These are phyloP conservation scores for Mycena alexandri DNA, from an alignment of 768 basidiomycete genomes.

Conservation along the genomic window DNA sequence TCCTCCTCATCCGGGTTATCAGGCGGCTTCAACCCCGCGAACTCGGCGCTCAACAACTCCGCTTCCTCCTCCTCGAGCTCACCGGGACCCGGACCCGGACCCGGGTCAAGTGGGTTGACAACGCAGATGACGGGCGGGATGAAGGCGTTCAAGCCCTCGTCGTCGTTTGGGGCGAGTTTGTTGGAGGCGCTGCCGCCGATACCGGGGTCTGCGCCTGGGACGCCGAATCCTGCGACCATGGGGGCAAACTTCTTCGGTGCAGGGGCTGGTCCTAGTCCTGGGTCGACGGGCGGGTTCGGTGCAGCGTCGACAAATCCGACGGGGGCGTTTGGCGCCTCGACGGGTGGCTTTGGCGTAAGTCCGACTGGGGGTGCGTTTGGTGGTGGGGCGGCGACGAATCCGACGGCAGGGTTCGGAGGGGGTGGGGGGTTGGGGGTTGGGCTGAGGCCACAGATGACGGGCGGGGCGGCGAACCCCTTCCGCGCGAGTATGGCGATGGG, in stretches of 20 bases:
- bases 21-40: constrained; percentile 18
- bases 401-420: constrained; percentile 18
- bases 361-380: constrained; percentile 8
- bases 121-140: constrained; percentile 68
- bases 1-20: constrained; percentile 40
- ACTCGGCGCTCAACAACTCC: constrained; percentile 35
- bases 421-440: constrained; percentile 58
- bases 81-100: constrained; percentile 32
- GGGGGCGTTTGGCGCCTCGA: constrained; percentile 38
- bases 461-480: constrained; percentile 74
- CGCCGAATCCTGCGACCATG: constrained; percentile 53
- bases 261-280: neutral
- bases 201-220: constrained; percentile 66
- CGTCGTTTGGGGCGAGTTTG: constrained; percentile 82
- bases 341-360: constrained; percentile 2
- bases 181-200: constrained; percentile 82
- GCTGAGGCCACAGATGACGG: constrained; percentile 74
- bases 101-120: constrained; percentile 43
- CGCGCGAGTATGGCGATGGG: constrained; percentile 74
- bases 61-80: constrained; percentile 43
- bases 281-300: constrained; percentile 41
- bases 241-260: constrained; percentile 33
- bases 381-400: constrained; percentile 14
- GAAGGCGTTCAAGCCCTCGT: constrained; percentile 87
- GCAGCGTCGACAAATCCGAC: constrained; percentile 53